Base-by-base conservation (phyloP, 2,329 filamentous ascomycete genomes). In the Mycosphaerella sp. region DNA sequence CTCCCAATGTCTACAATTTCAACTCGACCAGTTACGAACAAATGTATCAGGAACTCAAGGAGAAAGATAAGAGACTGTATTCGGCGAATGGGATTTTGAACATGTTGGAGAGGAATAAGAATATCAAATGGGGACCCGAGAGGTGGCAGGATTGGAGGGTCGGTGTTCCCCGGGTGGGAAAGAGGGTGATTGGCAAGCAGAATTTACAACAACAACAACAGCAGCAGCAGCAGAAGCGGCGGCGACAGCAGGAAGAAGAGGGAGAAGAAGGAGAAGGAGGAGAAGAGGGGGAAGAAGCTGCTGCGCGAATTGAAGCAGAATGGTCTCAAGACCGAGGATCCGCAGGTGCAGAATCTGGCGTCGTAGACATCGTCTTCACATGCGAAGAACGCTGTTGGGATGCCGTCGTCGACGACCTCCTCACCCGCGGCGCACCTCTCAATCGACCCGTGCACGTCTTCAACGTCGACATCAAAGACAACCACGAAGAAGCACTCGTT, bases 371-470 rank as follows among this genome's bases (percentile, higher is more conserved):
- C 6, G 91, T 98, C 55, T 91, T 98, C 62, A 98, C 93, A 0
- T 98, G 93, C 68, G 93, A 98, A 71, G 93, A 98, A 73, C 80
- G 93, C 57, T 98, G 93, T 69, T 98, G 95, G 89, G 93, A 98
- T 72, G 91, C 93, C 4, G 93, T 98, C 34, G 81, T 98, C 9
- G 93, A 98, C 65, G 92, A 98, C 69, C 77, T 98, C 49, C 82
- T 95, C 58, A 87, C 84, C 64, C 82, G 95, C 58, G 93, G 92
- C 6, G 83, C 86, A 0, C 86, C 88, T 3, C 77, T 98, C 54
- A 98, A 98, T 70, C 79, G 89, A 2, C 91, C 93, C 0, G 93
- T 98, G 0, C 93, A 98, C 69, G 89, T 98, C 53, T 95, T 98
- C 77, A 98, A 98, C 65, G 86, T 98, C 51, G 93, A 98, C 69